Base-by-base conservation (phyloP, 2,329 filamentous ascomycete species). In the Samsoniella hepiali region DNA sequence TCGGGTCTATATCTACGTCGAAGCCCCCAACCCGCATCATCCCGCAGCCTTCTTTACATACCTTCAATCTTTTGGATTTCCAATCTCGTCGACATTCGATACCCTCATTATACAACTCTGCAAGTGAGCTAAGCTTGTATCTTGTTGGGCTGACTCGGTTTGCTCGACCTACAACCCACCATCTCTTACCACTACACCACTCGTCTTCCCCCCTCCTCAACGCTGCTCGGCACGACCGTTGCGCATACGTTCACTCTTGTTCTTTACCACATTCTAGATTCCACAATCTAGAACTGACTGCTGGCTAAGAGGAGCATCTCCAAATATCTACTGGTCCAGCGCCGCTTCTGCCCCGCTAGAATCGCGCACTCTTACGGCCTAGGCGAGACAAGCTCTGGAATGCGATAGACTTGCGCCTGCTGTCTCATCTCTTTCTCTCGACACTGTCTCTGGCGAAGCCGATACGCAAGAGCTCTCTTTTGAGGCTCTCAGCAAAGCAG, bases 11-110 rank as follows among this genome's bases (percentile, higher is more conserved):
- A 64, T 60, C 56, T 60, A 59, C 56, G 57, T 50, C 47, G 45
- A 59, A 55, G 57, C 62, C 62, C 57, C 56, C 62, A 64, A 59
- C 56, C 62, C 49, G 56, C 56, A 59, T 58, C 56, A 64, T 55
- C 62, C 56, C 56, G 49, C 62, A 60, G 53, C 61, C 61, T 58
- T 47, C 45, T 63, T 38, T 40, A 49, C 44, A 47, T 10, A 62
- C 50, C 22, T 56, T 55, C 51, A 40, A 40, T 54, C n/a, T 32
- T 36, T 55, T 61, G 32, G 38, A 32, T 61, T 54, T 45, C 17
- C 47, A 61, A 53, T 36, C 31, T 62, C 42, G 32, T 49, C 51
- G 40, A 7, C 29, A 11, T 42, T 57, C 38, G 32, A 56, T 47
- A 45, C 27, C 50, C 40, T 62, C 50, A 59, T 53, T 53, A 29